These are phyloP conservation scores for Delitschia confertaspora DNA, from an alignment of 495 filamentous ascomycete genomes.

Conservation along the genomic window DNA sequence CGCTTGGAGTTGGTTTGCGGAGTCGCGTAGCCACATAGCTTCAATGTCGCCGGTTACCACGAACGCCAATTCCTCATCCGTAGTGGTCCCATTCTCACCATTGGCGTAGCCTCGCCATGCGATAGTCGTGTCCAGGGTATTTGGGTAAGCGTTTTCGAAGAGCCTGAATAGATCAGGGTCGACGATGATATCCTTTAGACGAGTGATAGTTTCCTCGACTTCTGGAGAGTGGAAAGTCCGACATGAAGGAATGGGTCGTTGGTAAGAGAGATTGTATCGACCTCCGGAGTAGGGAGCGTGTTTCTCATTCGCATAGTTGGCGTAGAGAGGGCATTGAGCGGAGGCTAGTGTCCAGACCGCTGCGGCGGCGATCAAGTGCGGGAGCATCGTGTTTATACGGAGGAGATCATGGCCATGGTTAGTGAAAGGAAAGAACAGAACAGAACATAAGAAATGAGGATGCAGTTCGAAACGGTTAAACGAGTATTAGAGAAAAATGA, in stretches of 20 bases:
- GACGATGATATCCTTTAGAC: constrained; percentile 42
- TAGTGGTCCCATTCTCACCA: constrained; percentile 29
- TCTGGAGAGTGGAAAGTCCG: constrained; percentile 49
- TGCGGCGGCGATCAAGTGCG: neutral
- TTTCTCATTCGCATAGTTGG: constrained; percentile 28
- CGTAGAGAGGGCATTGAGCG: constrained; percentile 35
- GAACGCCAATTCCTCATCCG: constrained; percentile 53
- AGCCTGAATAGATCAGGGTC: constrained; percentile 58
- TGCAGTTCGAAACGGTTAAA: too few relatives aligned
- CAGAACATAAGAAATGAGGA: too few relatives aligned
- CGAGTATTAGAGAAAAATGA: too few relatives aligned
- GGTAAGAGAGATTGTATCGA: constrained; percentile 43
- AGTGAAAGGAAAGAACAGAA: too few relatives aligned
- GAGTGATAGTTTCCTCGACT: constrained; percentile 45
- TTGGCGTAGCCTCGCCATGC: constrained; percentile 51
- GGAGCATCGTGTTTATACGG: too few relatives aligned
- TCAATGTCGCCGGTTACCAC: constrained; percentile 58
- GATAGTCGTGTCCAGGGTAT: constrained; percentile 60
- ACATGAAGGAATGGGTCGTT: constrained; percentile 47
- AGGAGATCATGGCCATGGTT: too few relatives aligned
- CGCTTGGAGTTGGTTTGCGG: constrained; percentile 56
- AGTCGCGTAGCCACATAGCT: constrained; percentile 65
- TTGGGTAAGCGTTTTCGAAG: constrained; percentile 57
- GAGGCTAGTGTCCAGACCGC: too few relatives aligned
- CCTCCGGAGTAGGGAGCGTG: constrained; percentile 35